Percentiles rank a stretch among this genome's conserved stretches.
phyloP scores from a whole-genome alignment of 805 yeast species.

The Nakazawaea holstii region DNA sequence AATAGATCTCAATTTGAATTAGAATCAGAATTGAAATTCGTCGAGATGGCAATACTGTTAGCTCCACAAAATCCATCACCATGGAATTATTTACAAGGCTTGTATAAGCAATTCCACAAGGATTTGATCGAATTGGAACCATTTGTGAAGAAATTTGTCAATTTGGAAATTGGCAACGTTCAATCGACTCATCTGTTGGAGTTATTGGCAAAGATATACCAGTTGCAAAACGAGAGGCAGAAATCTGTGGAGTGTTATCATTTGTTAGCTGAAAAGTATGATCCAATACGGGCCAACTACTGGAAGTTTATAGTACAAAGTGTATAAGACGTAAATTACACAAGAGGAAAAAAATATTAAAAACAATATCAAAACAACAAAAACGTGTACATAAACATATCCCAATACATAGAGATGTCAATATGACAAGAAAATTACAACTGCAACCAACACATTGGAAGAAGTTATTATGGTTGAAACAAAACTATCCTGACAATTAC shows the following conservation, averaged over 20 bases:
- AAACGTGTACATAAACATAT: too few species aligned
- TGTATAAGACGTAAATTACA: background rate
- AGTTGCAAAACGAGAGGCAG: constrained; percentile 20
- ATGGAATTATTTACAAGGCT: constrained; percentile 78
- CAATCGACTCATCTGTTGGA: constrained; percentile 63
- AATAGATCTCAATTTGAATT: constrained; percentile 17
- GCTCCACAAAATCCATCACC: constrained; percentile 81
- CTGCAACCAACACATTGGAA: constrained; percentile 53
- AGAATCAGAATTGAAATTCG: constrained; percentile 48
- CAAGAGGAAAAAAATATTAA: too few species aligned
- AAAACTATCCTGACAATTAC: constrained; percentile 87
- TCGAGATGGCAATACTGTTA: constrained; percentile 38
- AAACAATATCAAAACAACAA: too few species aligned
- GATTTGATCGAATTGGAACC: constrained; percentile 34
- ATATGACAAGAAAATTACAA: background rate
- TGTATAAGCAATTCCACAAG: constrained; percentile 27
- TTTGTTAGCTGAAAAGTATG: constrained; percentile 36
- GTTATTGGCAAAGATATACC: constrained; percentile 46
- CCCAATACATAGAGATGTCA: too few species aligned
- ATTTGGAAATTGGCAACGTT: constrained; percentile 20
- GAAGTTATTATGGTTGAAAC: constrained; percentile 77
- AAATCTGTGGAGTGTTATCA: constrained; percentile 41
- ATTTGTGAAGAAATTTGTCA: constrained; percentile 41
- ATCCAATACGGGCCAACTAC: constrained; percentile 25
- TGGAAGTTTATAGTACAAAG: constrained; percentile 19